These are phyloP conservation scores for Cylindrotheca closterium DNA, from an alignment of 108 stramenopile genomes.

Conservation along the genomic window DNA sequence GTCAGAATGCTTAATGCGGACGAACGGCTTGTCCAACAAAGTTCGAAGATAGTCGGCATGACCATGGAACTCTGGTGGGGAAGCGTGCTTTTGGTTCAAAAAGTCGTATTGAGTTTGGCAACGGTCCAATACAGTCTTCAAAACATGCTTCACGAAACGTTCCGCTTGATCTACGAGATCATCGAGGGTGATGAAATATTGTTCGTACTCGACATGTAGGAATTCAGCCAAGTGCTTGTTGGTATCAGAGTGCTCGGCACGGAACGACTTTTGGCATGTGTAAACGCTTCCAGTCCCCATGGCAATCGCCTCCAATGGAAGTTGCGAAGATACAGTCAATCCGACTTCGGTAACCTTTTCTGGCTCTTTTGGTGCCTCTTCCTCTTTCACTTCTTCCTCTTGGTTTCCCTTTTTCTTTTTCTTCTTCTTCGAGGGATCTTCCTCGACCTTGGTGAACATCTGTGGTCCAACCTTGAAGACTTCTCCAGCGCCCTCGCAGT, in stretches of 20 bases:
- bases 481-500: constrained; percentile 96
- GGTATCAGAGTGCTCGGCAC: constrained; percentile 94
- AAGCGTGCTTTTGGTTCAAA: constrained; percentile 67
- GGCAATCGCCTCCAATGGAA: constrained; percentile 91
- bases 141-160: constrained; percentile 90
- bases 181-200: constrained; percentile 78
- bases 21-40: constrained; percentile 56
- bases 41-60: constrained; percentile 46
- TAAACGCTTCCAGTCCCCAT: constrained; percentile 89
- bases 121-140: constrained; percentile 75
- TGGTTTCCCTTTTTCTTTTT: constrained; percentile 7
- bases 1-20: constrained; percentile 59
- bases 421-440: neutral
- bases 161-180: constrained; percentile 85
- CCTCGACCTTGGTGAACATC: constrained; percentile 51
- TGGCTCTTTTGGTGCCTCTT: constrained; percentile 9
- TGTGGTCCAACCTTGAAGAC: constrained; percentile 74
- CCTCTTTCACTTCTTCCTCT: constrained; percentile 5
- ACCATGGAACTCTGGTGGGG: constrained; percentile 44
- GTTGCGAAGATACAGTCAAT: constrained; percentile 89
- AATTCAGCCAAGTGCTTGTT: constrained; percentile 94
- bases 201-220: constrained; percentile 93
- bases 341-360: constrained; percentile 47
- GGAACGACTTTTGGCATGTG: constrained; percentile 93
- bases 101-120: constrained; percentile 81